Conservation (phyloP, 768 basidiomycete species). For the Mycena sanguinolenta region DNA sequence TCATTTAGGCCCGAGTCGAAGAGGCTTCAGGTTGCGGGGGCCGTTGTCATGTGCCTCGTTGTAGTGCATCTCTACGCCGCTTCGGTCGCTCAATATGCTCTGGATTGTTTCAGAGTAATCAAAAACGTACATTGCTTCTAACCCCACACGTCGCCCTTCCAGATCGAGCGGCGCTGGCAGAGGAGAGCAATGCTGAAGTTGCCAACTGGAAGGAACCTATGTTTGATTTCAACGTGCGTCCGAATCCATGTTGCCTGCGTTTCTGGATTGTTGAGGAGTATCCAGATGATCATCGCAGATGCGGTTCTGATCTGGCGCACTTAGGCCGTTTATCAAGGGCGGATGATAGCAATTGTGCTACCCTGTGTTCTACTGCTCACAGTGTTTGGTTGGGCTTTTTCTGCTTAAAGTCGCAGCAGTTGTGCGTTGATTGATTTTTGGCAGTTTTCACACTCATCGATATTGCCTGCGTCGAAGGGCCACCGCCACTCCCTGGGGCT, state of each 20-base stretch:
- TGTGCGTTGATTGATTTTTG: conserved; percentile 7
- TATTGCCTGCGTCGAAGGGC: conserved; percentile 9
- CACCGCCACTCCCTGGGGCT: conserved; percentile 16
- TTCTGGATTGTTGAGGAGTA: neutral
- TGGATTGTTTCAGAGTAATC: conserved; percentile 13
- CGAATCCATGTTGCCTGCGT: neutral
- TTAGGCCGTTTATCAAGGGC: conserved; percentile 16
- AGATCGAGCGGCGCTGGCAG: conserved; percentile 17
- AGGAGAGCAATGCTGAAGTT: conserved; percentile 7
- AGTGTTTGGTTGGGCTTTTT: conserved; percentile 13
- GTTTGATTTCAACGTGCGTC: conserved; percentile 20
- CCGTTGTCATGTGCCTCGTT: conserved; percentile 16
- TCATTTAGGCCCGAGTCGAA: conserved; percentile 11
- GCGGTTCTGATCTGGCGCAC: conserved; percentile 24
- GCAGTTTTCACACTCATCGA: conserved; percentile 19
- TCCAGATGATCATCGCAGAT: conserved; percentile 18
- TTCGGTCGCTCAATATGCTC: conserved; percentile 11
- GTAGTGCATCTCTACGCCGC: conserved; percentile 15
- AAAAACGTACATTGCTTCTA: conserved; percentile 19
- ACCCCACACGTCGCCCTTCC: conserved; percentile 11
- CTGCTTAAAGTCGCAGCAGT: conserved; percentile 9
- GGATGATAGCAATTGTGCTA: conserved; percentile 12
- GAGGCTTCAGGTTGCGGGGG: conserved; percentile 12
- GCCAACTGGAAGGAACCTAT: conserved; percentile 8
- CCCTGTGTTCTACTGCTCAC: conserved; percentile 24